phyloP scores from a whole-genome alignment of 169 alveolate species.

The Eimeria acervulina region DNA sequence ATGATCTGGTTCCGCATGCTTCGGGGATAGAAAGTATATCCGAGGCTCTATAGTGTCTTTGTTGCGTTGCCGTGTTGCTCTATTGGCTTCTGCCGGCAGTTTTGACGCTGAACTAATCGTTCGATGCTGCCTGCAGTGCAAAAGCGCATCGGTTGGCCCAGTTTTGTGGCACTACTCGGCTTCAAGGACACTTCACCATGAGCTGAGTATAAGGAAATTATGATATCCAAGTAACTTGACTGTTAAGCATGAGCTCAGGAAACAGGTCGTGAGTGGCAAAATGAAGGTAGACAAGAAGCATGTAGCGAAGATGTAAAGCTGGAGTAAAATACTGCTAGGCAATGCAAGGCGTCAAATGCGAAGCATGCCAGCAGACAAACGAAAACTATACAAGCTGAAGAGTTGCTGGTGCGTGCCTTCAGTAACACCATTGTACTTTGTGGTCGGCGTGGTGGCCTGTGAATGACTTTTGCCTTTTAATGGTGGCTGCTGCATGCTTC shows the following conservation, averaged over 20 bases:
- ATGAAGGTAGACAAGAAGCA: neutral
- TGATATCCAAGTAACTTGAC: neutral
- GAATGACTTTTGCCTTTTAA: neutral
- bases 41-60: neutral
- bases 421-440: neutral
- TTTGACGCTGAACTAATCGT: neutral
- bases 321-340: neutral
- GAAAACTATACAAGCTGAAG: neutral
- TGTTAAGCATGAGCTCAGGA: neutral
- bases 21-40: neutral
- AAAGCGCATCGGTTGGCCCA: neutral
- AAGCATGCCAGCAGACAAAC: neutral
- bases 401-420: neutral
- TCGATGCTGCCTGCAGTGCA: neutral
- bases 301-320: neutral
- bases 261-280: neutral
- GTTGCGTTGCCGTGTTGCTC: neutral
- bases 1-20: neutral
- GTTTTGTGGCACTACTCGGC: neutral
- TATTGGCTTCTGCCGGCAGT: conserved; percentile 25
- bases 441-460: neutral
- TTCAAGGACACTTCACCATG: neutral
- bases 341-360: neutral
- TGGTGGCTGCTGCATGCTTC: neutral
- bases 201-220: neutral